Conservation (phyloP, 176 grass and related monocot genomes). For the Aegilops umbellulata region DNA sequence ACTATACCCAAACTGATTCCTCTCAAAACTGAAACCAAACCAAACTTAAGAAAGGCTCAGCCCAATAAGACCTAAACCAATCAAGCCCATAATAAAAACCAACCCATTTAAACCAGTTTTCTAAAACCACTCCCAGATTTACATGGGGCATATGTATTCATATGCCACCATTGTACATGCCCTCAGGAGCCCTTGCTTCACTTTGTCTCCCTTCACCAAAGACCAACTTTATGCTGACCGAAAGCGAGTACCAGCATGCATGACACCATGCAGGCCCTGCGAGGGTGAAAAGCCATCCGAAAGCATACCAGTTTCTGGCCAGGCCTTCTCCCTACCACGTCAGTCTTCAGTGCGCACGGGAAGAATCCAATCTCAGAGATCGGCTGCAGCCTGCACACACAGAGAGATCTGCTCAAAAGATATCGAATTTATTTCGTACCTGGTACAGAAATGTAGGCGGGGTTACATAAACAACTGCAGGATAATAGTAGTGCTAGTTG, state of each 20-base stretch:
- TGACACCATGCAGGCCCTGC: slow-evolving; percentile 30
- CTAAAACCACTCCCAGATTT: no score
- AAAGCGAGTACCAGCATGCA: slow-evolving; percentile 14
- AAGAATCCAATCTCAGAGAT: neutral
- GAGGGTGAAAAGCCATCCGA: slow-evolving; percentile 29
- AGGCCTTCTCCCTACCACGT: slow-evolving; percentile 32
- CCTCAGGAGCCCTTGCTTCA: slow-evolving; percentile 12
- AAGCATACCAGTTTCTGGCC: slow-evolving; percentile 20
- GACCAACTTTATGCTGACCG: slow-evolving; percentile 26
- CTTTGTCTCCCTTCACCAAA: slow-evolving; percentile 27
- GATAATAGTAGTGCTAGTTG: neutral
- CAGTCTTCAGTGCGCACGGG: slow-evolving; percentile 5
- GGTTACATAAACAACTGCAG: neutral
- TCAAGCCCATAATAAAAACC: no score
- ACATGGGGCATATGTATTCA: no score
- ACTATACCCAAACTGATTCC: no score
- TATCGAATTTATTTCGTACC: neutral
- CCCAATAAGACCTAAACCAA: no score
- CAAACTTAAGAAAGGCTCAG: no score
- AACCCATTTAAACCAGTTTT: no score
- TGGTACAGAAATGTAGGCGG: slow-evolving; percentile 35
- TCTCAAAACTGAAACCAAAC: no score
- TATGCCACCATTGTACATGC: no score
- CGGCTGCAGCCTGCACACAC: slow-evolving; percentile 3
- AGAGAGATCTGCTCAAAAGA: slow-evolving; percentile 38